Base-by-base conservation (phyloP, 75 land plant species). In the Cryptomeria japonica region DNA sequence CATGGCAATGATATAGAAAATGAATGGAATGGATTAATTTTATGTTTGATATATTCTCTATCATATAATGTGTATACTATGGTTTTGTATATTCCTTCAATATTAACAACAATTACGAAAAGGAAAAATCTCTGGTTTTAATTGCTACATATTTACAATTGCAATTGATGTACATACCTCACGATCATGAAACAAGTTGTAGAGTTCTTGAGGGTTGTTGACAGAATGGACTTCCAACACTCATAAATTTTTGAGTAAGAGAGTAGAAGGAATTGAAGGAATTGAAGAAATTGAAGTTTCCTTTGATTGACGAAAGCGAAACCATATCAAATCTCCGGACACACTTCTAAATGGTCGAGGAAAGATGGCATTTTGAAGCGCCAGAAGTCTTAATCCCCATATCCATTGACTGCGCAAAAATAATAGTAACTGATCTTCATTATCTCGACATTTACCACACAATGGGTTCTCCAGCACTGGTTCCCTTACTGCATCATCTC, bases 271-370 rank as follows among this genome's bases (percentile, higher is more conserved):
- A 16, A 37, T 16, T 7, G 0, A 41, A 4, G 42, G 42, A 4
- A 41, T n/a, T n/a, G 10, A 0, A 47, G 49, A 6, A 46, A 0
- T 46, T 46, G 49, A 8, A 6, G 0, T 47, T 2, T 46, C 7
- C 47, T 19, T 15, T 11, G 38, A 37, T 4, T 78, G 16, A 18
- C 5, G 22, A 22, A 78, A 37, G 42, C 80, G 42, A 37, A 78
- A 39, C 80, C 80, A 78, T 39, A 78, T 19, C 80, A 78, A 78
- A 78, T 78, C 80, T 78, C 42, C 80, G 8, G 80, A 78, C 5
- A 22, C 3, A 19, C 64, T 5, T 19, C 3, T 22, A 58, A 58
- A 18, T 58, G 0, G 5, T 3, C 3, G 64, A 19, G 19, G 22
- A 22, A 22, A 8, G 19, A 5, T 58, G 19, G 61, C 15, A 16